A percentile compares a stretch with the other conserved stretches of the same genome.
These are phyloP conservation scores for Boeremia lycopersici DNA, from an alignment of 2,329 filamentous ascomycete species.

Conservation along the genomic window DNA sequence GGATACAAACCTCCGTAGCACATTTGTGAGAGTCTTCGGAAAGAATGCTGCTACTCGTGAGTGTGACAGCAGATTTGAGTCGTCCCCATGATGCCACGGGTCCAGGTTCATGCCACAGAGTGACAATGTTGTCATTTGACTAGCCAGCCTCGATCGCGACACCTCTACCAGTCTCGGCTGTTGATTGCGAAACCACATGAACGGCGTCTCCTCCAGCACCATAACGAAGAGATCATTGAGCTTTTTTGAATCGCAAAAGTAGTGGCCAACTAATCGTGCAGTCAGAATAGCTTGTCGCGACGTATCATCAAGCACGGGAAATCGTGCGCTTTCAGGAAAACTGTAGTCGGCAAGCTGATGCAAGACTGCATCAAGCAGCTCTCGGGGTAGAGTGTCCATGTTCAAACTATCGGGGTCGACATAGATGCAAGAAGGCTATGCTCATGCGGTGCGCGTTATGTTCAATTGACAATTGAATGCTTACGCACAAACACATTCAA, in stretches of 20 bases:
- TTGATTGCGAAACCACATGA: background rate
- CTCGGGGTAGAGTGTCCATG: constrained; percentile 16
- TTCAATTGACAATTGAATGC: background rate
- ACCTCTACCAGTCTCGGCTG: background rate
- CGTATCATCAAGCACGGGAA: constrained; percentile 3
- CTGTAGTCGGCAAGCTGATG: constrained; percentile 1
- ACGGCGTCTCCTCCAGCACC: constrained; percentile 13
- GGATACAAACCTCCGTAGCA: background rate
- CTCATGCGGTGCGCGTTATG: background rate
- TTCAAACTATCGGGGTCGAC: background rate
- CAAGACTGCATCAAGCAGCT: constrained; percentile 13
- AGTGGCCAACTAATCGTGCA: constrained; percentile 6
- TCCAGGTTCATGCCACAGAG: background rate
- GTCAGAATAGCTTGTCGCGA: constrained; percentile 7
- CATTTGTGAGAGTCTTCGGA: background rate
- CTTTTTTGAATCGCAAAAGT: constrained; percentile 2
- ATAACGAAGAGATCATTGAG: constrained; percentile 2
- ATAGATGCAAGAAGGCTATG: background rate
- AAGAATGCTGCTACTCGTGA: background rate
- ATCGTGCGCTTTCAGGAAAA: constrained; percentile 12
- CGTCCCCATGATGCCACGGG: background rate
- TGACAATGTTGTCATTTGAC: constrained; percentile 3
- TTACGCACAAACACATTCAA: background rate
- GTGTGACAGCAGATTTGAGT: no score
- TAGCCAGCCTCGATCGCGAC: background rate